Evolutionary conservation across 2,329 filamentous ascomycete genomes (phyloP), one percentile per base, ranked within the genome.

Genomic region (Fusarium solani-melongenae): DNA sequence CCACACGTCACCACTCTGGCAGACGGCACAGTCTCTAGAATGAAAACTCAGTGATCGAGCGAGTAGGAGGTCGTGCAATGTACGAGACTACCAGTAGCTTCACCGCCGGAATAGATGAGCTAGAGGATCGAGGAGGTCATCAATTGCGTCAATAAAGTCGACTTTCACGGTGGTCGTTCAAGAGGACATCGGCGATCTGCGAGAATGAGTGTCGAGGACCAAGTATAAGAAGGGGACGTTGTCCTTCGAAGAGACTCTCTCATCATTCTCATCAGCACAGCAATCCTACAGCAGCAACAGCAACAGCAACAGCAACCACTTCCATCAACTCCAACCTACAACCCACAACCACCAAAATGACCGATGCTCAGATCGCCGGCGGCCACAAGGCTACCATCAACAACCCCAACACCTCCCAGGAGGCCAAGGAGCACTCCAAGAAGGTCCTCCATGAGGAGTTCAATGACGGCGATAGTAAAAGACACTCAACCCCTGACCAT

Each of bases 361-460:
- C 85, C 81, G 83, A 87, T 73, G 83, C 85, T 80, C 86, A 89
- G 71, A 77, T 89, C 71, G 85, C 87, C 72, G 87, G 86, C 67
- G 88, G 88, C 80, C 88, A 90, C 85, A 90, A 91, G 84, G 88
- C 88, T 66, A 88, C 85, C 78, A 75, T 90, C 69, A 86, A 86
- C 79, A 90, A 89, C 83, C 87, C 88, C 73, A 88, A 89, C 79
- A 86, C 84, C 63, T 89, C 87, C 0, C 77, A 88, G 59, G 86
- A 88, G 79, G 81, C 88, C 66, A 90, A 90, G 84, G 78, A 89
- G 78, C 84, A 89, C 81, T 89, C 88, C 64, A 84, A 83, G 67
- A 79, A 86, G 41, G 81, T 89, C 10, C 86, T 90, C 61, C 83
- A 89, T 31, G 83, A 87, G 34, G 82, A 88, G 73, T 85, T 86